These are phyloP conservation scores for Fusarium kyushuense DNA, from an alignment of 2,329 filamentous ascomycete species.

Conservation along the genomic window DNA sequence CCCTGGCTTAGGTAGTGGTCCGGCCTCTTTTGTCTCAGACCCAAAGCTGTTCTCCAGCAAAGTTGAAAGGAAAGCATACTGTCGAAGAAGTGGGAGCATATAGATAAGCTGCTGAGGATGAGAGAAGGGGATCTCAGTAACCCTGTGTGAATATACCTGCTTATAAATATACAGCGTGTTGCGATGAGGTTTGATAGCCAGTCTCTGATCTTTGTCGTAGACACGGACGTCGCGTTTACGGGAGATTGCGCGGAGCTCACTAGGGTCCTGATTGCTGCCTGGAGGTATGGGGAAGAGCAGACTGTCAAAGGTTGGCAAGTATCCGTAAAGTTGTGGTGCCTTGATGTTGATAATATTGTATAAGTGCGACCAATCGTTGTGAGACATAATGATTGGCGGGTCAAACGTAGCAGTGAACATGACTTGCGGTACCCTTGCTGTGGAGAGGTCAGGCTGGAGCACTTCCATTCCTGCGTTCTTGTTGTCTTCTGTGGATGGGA, in stretches of 20 bases:
- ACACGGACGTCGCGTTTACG: slow-evolving; percentile 62
- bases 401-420: slow-evolving; percentile 81
- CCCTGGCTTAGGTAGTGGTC: slow-evolving; percentile 15
- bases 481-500: slow-evolving; percentile 61
- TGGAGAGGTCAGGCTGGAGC: slow-evolving; percentile 60
- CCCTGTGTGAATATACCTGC: slow-evolving; percentile 74
- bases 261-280: slow-evolving; percentile 64
- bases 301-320: slow-evolving; percentile 66
- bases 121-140: slow-evolving; percentile 78
- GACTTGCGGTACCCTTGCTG: slow-evolving; percentile 73
- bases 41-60: slow-evolving; percentile 73
- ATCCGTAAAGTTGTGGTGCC: slow-evolving; percentile 52
- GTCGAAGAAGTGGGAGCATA: slow-evolving; percentile 79
- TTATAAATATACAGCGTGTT: slow-evolving; percentile 79
- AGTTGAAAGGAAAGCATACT: slow-evolving; percentile 78
- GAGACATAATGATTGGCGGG: slow-evolving; percentile 78
- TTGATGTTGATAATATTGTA: slow-evolving; percentile 67
- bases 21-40: slow-evolving; percentile 47
- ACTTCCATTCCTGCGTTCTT: slow-evolving; percentile 66
- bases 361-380: slow-evolving; percentile 71
- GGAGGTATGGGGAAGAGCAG: slow-evolving; percentile 67
- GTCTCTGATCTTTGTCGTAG: slow-evolving; percentile 50
- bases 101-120: slow-evolving; percentile 81
- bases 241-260: slow-evolving; percentile 68
- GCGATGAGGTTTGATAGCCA: slow-evolving; percentile 56